Evolutionary conservation across 2,329 filamentous ascomycete species (phyloP).

Genomic region (Akanthomyces muscarius): DNA sequence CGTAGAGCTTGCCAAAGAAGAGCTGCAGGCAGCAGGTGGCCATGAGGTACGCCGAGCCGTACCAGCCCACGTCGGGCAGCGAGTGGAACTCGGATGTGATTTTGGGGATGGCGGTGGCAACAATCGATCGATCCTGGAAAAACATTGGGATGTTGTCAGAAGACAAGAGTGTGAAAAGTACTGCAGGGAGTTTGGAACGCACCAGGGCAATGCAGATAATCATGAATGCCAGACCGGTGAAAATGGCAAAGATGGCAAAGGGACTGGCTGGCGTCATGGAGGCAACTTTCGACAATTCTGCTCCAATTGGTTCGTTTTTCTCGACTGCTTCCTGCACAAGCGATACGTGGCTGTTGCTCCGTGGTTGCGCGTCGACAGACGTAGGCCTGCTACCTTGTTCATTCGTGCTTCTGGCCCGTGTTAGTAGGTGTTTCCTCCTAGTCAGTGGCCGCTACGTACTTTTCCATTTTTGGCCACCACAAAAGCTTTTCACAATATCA

Average conservation of each 20-base stretch:
- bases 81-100: constrained; percentile 43
- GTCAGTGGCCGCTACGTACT: background rate
- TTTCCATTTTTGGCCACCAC: background rate
- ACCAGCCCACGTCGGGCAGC: constrained; percentile 48
- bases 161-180: too few species aligned
- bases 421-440: background rate
- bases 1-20: constrained; percentile 36
- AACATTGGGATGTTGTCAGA: too few species aligned
- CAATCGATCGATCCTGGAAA: constrained; percentile 30
- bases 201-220: background rate
- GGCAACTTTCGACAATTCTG: background rate
- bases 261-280: background rate
- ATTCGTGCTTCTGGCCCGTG: background rate
- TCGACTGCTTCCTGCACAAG: background rate
- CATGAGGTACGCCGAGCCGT: constrained; percentile 42
- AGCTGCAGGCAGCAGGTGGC: constrained; percentile 34
- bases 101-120: constrained; percentile 46
- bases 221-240: background rate
- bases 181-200: too few species aligned
- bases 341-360: background rate
- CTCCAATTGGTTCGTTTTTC: background rate
- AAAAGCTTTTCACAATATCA: too few species aligned
- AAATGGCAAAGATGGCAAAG: background rate
- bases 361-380: background rate
- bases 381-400: background rate